Evolutionary conservation across 805 yeast species (phyloP), one percentile per base, ranked within the genome.

Genomic region (Metschnikowia orientalis): DNA sequence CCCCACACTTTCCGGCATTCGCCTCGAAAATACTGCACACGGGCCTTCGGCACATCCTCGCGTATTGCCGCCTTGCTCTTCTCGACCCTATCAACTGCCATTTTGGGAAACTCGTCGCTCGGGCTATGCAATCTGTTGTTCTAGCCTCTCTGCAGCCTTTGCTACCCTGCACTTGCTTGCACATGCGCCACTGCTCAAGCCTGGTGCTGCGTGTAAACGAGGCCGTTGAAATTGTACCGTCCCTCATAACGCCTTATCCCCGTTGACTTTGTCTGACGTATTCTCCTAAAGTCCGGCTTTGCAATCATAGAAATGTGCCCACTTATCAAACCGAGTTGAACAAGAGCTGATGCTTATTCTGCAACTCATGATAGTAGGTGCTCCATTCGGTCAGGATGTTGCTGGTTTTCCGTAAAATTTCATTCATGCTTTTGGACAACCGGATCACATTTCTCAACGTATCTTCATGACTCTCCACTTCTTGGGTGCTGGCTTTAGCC

Each of bases 401-500:
- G 25, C 40, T 44, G 33, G 22, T 38, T 12, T 23, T 32, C 7
- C 23, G 27, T 11, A 44, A 23, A 4, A 26, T 23, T 2, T 17
- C 32, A 21, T 51, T 43, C 18, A 56, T 42, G 12, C 38, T 46
- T 34, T 57, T 58, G n/a, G 54, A 45, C 30, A 61, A 50, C 18
- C 42, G 48, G 8, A 57, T 47, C 6, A 63, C 50, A 2, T 68
- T 54, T 26, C 62, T 54, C 14, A 59, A 42, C 3, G 67, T 57
- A 28, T 77, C 82, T 36, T 71, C 69, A 34, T 67, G 67, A 37
- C 68, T 71, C 46, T 79, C 87, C 15, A 72, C 55, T 37, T 79
- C 86, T 51, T 80, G 85, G 33, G 79, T 72, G n/a, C 79, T 75
- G 6, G 86, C 81, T 33, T 70, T 77, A 16, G 73, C 78, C 40